Conservation (phyloP, 164 flowering plant species). For the Litsea cubeba region DNA sequence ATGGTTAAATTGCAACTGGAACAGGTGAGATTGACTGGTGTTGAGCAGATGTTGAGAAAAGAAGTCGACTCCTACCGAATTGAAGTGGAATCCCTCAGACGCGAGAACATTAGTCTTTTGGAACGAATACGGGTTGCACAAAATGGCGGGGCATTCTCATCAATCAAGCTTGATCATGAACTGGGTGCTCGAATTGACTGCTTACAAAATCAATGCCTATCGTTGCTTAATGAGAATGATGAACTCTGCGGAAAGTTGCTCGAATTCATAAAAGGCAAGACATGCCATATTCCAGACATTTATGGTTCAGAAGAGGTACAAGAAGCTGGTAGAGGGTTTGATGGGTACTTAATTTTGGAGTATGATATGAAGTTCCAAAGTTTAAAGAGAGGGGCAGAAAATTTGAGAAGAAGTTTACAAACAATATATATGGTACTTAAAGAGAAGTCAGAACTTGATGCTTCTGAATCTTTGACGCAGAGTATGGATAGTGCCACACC, state of each 20-base stretch:
- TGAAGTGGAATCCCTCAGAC: slow-evolving; percentile 75
- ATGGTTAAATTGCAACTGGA: slow-evolving; percentile 53
- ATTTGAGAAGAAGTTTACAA: slow-evolving; percentile 55
- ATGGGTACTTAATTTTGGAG: slow-evolving; percentile 67
- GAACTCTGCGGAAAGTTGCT: slow-evolving; percentile 51
- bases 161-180: slow-evolving; percentile 71
- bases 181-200: slow-evolving; percentile 39
- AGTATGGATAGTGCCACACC: slow-evolving; percentile 13
- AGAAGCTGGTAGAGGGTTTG: slow-evolving; percentile 33
- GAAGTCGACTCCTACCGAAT: slow-evolving; percentile 62
- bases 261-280: slow-evolving; percentile 36
- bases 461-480: slow-evolving; percentile 23
- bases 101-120: slow-evolving; percentile 69
- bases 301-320: slow-evolving; percentile 15
- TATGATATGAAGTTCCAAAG: slow-evolving; percentile 75
- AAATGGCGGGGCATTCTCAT: slow-evolving; percentile 37
- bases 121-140: slow-evolving; percentile 48
- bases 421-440: slow-evolving; percentile 43
- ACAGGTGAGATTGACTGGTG: slow-evolving; percentile 70
- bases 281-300: slow-evolving; percentile 11
- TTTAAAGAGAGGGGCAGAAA: slow-evolving; percentile 59
- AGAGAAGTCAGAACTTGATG: slow-evolving; percentile 40
- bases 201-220: slow-evolving; percentile 62
- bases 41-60: slow-evolving; percentile 70
- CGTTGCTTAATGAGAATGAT: slow-evolving; percentile 49